Conservation (phyloP, 441 rosid species). For the Corymbia citriodora region DNA sequence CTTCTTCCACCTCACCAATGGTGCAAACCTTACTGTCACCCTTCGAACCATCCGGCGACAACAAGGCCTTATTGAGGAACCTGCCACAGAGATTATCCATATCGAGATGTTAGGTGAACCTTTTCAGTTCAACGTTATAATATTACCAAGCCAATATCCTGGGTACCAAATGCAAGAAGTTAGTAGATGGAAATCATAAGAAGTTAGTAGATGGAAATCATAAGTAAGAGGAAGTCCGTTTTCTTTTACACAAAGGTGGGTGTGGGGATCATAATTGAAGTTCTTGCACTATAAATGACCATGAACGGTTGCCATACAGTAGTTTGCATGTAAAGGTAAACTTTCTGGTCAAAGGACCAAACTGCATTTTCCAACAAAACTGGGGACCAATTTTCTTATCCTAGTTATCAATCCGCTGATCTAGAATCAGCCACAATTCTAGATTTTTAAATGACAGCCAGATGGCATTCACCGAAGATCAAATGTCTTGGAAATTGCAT, state of each 20-base stretch:
- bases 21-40: conserved; percentile 8
- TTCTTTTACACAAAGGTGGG: not conserved
- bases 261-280: not conserved
- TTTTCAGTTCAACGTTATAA: not conserved
- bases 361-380: not conserved
- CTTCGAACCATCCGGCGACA: conserved; percentile 37
- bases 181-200: not conserved
- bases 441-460: not conserved
- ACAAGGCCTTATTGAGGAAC: conserved; percentile 59
- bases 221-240: not conserved
- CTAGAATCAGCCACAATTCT: not conserved
- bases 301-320: not conserved
- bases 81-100: conserved; percentile 7
- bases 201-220: not conserved
- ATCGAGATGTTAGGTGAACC: not conserved
- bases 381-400: not conserved
- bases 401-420: not conserved
- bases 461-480: not conserved
- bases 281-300: not conserved
- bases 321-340: not conserved
- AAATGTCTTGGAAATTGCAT: not conserved
- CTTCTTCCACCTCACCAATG: not conserved
- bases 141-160: not conserved
- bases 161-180: not conserved
- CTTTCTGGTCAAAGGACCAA: not conserved